Evolutionary conservation across 225 moss, liverwort and hornwort genomes (phyloP), one percentile per base, ranked within the genome.

Genomic region (Pleurozium schreberi): DNA sequence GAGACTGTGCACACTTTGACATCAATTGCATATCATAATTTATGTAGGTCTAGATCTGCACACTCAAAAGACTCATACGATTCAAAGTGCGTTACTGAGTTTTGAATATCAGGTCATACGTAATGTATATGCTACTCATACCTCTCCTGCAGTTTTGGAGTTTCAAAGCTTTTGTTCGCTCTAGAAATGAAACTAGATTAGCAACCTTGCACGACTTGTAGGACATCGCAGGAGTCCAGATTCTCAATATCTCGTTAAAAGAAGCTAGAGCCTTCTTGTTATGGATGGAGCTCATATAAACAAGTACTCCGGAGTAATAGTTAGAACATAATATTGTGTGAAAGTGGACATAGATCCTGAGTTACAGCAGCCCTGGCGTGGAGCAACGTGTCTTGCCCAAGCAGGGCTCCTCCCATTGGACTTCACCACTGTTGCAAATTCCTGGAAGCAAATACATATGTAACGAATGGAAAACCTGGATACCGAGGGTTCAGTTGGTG

Each of bases 121-220:
- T 11, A n/a, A 68, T n/a, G 13, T 68, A 8, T 14, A 26, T 42
- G 26, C 15, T 15, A 25, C 5, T 1, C 4, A 42, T 42, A 70
- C 26, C 26, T 70, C 14, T 23, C 8, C 5, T 5, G 42, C 9
- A 70, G 42, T 70, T 26, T 5, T 26, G 70, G 1, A 40, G 68
- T 40, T 69, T 2, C 68, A 70, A 70, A 14, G 26, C 70, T 25
- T 69, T 69, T 14, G 40, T 23, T 23, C 7, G 7, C n/a, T 69
- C 7, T 4, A 40, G 4, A 12, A 40, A n/a, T 91, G 40, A 14
- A 23, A 14, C 8, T 9, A 67, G 86, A 88, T 47, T 84, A 93
- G 86, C 93, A 90, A 53, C 91, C 90, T 49, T 88, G 90, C 63
- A 88, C 88, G 67, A 91, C 90, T 86, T 93, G 81, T 61, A 81